A percentile compares a stretch with the other conserved stretches of the same genome.
These are phyloP conservation scores for Teratosphaeria destructans DNA, from an alignment of 2,329 filamentous ascomycete species.

Conservation along the genomic window DNA sequence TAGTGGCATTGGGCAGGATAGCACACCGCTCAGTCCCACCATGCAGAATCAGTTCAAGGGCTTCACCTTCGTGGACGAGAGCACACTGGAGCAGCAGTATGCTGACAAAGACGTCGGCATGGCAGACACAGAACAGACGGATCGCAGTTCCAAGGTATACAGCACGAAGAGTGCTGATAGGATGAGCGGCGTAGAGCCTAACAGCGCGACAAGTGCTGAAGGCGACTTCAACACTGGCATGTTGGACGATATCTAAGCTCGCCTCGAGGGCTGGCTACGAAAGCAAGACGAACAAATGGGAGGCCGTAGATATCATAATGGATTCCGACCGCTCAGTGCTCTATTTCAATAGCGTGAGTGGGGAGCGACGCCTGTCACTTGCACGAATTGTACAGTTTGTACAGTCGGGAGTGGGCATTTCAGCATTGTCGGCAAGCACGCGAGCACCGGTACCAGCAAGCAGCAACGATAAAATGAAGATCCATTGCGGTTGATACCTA, in stretches of 20 bases:
- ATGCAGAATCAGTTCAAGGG: constrained; percentile 98
- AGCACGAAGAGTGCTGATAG: constrained; percentile 28
- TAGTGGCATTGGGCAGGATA: constrained; percentile 68
- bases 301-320: background rate
- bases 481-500: background rate
- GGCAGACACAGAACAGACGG: constrained; percentile 29
- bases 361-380: background rate
- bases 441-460: background rate
- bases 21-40: constrained; percentile 84
- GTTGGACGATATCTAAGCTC: constrained; percentile 26
- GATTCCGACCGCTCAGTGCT: background rate
- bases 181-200: constrained; percentile 42
- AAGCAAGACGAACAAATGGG: background rate
- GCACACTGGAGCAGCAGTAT: constrained; percentile 79
- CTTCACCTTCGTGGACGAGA: constrained; percentile 98
- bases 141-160: constrained; percentile 11
- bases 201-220: constrained; percentile 26
- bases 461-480: background rate
- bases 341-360: background rate
- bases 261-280: background rate
- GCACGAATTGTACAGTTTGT: background rate
- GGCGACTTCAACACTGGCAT: constrained; percentile 37
- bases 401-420: background rate
- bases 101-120: constrained; percentile 34
- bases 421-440: background rate